Percentiles rank a stretch among this genome's conserved stretches.
Conservation (phyloP, 2,329 filamentous ascomycete genomes). For the Hypoxylon sp. region DNA sequence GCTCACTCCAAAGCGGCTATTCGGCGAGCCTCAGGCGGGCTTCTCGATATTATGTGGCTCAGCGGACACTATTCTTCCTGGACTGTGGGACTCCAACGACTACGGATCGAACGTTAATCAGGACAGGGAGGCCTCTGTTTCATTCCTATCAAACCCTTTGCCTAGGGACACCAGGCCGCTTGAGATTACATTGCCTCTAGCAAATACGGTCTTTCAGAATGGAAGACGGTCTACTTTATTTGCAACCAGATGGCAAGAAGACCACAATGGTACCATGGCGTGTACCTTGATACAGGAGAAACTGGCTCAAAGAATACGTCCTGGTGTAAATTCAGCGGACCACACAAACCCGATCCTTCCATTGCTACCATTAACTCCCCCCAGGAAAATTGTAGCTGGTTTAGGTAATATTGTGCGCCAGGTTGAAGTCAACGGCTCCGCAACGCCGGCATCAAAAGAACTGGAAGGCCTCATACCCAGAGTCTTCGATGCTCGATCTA, state of each 20-base stretch:
- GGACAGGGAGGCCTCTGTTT: slow-evolving; percentile 58
- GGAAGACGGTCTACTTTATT: slow-evolving; percentile 72
- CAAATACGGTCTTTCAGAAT: slow-evolving; percentile 83
- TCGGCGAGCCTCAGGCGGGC: slow-evolving; percentile 56
- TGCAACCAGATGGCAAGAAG: slow-evolving; percentile 57
- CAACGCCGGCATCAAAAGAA: slow-evolving; percentile 76
- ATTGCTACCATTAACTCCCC: slow-evolving; percentile 72
- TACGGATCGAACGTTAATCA: slow-evolving; percentile 47
- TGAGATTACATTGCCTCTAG: slow-evolving; percentile 72
- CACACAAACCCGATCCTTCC: slow-evolving; percentile 54
- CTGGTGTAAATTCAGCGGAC: slow-evolving; percentile 34
- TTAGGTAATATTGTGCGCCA: slow-evolving; percentile 85
- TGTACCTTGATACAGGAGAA: slow-evolving; percentile 54
- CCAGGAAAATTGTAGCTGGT: slow-evolving; percentile 72
- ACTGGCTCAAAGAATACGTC: slow-evolving; percentile 55
- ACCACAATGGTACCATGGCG: slow-evolving; percentile 39
- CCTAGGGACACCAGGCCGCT: slow-evolving; percentile 43
- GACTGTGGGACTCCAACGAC: slow-evolving; percentile 57
- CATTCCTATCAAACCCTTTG: slow-evolving; percentile 55
- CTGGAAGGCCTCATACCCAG: slow-evolving; percentile 74
- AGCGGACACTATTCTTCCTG: slow-evolving; percentile 58
- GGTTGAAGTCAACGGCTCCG: slow-evolving; percentile 63
- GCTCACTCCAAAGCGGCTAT: slow-evolving; percentile 57
- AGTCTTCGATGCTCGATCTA: slow-evolving; percentile 63
- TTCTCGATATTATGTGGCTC: slow-evolving; percentile 66